Percentiles rank a stretch among this genome's conserved stretches.
These are phyloP conservation scores for Dicorynia guianensis DNA, from an alignment of 306 rosid genomes.

Conservation along the genomic window DNA sequence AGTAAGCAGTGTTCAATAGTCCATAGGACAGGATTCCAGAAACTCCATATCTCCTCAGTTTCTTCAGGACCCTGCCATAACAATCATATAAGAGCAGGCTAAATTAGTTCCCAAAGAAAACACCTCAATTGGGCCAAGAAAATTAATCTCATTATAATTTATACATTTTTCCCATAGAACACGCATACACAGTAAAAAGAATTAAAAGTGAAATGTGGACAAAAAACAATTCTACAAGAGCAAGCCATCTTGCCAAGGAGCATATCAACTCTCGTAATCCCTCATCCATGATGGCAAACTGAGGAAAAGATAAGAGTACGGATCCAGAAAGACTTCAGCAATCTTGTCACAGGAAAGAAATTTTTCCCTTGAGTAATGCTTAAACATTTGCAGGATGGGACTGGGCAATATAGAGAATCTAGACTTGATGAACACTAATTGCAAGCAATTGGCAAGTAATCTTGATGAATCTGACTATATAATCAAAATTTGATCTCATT, in stretches of 20 bases:
- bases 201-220: conserved; percentile 13
- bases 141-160: conserved; percentile 19
- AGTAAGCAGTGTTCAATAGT: conserved; percentile 84
- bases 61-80: conserved; percentile 62
- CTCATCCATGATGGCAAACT: neutral
- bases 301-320: neutral
- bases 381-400: no score
- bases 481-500: no score
- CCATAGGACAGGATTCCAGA: conserved; percentile 89
- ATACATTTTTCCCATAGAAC: neutral
- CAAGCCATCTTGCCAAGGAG: neutral
- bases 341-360: no score
- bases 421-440: no score
- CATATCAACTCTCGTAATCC: conserved; percentile 12
- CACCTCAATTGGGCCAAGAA: conserved; percentile 21
- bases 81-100: conserved; percentile 40
- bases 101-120: conserved; percentile 20
- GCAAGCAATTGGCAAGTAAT: no score
- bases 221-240: neutral
- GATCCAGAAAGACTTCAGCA: no score
- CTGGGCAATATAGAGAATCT: no score
- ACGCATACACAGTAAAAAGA: neutral
- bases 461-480: no score
- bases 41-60: conserved; percentile 77
- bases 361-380: no score